Evolutionary conservation across 192 early-diverging fungal species (phyloP), one percentile per base, ranked within the genome.

Genomic region (Cetraspora pellucida): DNA sequence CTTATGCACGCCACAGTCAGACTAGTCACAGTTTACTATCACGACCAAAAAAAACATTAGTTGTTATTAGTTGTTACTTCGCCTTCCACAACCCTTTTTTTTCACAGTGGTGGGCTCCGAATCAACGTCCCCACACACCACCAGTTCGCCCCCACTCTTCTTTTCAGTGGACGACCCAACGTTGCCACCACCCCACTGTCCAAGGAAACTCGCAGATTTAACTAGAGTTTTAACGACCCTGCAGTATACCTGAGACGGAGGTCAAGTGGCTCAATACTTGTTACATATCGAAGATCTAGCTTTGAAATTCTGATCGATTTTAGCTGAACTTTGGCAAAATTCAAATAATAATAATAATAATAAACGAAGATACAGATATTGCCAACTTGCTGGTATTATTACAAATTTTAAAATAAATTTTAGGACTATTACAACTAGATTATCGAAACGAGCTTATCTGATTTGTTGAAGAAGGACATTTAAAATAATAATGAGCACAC

Each of bases 61-160:
- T 37, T 37, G 37, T 37, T 37, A 37, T 37, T 37, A 37, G 37
- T 37, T 37, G 37, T 37, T 37, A 37, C 37, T 37, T 37, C 37
- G 37, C 37, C 37, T 37, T 37, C 37, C 37, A 37, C 50, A 14
- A 54, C 50, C 50, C 50, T 43, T 64, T 64, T 64, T 64, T 64
- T 64, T 64, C 61, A 63, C 61, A 31, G 61, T 64, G 61, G 61
- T 64, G 61, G 61, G 61, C 28, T 37, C 61, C 61, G 31, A 37
- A 31, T 64, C 31, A 64, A 64, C 61, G 61, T 64, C 61, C 61
- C 31, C 61, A 37, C 61, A 64, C 19, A 64, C 14, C 63, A n/a
- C 31, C 27, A 65, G 19, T n/a, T 65, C 13, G 63, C 63, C 63
- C 63, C 63, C 63, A 65, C 63, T 44, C 28, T 9, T 65, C 37